Evolutionary conservation across 768 basidiomycete genomes (phyloP).

Genomic region (Strobilomyces dryophilus): DNA sequence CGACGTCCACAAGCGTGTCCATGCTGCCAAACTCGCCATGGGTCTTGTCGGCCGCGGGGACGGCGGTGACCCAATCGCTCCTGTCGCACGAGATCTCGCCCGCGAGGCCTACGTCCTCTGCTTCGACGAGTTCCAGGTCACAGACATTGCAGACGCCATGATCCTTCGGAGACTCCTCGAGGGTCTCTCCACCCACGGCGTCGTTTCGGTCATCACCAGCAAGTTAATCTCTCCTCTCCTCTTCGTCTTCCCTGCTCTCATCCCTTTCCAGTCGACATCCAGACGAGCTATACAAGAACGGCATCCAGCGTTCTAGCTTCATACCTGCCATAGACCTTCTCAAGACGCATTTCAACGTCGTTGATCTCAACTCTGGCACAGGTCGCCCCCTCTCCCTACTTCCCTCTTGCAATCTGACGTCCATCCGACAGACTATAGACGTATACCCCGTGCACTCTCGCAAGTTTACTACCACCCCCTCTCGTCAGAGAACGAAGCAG

Average conservation of each 20-base stretch:
- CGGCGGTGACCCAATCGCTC: constrained; percentile 75
- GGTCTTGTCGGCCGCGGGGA: constrained; percentile 39
- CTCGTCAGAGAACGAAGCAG: constrained; percentile 54
- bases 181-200: constrained; percentile 79
- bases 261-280: constrained; percentile 76
- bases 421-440: constrained; percentile 77
- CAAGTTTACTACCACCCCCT: constrained; percentile 91
- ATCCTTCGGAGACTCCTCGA: constrained; percentile 89
- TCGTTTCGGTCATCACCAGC: constrained; percentile 94
- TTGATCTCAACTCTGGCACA: constrained; percentile 93
- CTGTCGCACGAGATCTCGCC: constrained; percentile 85
- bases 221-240: constrained; percentile 56
- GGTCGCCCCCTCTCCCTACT: constrained; percentile 41
- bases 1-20: constrained; percentile 92
- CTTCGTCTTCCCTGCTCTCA: background rate
- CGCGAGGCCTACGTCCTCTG: constrained; percentile 82
- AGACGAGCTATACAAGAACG: constrained; percentile 97
- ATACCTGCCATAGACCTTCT: constrained; percentile 92
- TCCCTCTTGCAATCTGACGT: background rate
- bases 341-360: constrained; percentile 81
- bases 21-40: constrained; percentile 71
- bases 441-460: constrained; percentile 87
- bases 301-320: constrained; percentile 94
- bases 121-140: constrained; percentile 99
- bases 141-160: constrained; percentile 98